Evolutionary conservation across 1,139 yeast genomes (phyloP), one percentile per base, ranked within the genome.

Genomic region (Scheffersomyces illinoinensis): DNA sequence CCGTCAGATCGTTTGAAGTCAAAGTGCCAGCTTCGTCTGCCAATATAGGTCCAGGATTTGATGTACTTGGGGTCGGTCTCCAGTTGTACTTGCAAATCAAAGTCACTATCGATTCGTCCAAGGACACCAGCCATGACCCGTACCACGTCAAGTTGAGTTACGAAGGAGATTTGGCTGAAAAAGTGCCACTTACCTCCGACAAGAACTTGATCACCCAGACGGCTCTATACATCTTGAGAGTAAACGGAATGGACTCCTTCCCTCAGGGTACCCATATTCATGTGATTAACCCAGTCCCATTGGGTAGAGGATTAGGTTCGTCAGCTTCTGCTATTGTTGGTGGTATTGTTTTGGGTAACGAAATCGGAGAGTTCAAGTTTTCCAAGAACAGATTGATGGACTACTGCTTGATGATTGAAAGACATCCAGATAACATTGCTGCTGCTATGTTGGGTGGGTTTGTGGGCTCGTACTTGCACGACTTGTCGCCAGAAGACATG

Each of bases 401-500:
- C 76, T 95, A 91, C 78, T 92, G 98, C 73, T 83, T 95, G 66
- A 91, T 95, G 93, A 93, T 95, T 67, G 99, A 95, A 78, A 87
- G 98, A 71, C 99, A 95, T 70, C 99, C 99, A 47, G 99, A 95
- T 75, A 95, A 95, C 74, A 93, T 95, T 69, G 93, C 98, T 23
- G 99, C 99, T 47, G 97, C 99, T 53, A 92, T 95, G 97, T 89
- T 93, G 86, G 99, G 99, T 59, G 98, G 99, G 4, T 95, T 95
- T 74, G 97, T 93, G 50, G 99, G 99, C 48, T 91, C 97, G 1
- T 95, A 91, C 75, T 83, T 95, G 71, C 86, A 96, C 68, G 97
- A 91, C 64, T 79, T 95, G 62, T 79, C 86, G 47, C 86, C 87
- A 4, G 83, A 85, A 54, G 97, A 93, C 63, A 81, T 85, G 61